These are phyloP conservation scores for Phytophthora syringae DNA, from an alignment of 352 stramenopile genomes.

Conservation along the genomic window DNA sequence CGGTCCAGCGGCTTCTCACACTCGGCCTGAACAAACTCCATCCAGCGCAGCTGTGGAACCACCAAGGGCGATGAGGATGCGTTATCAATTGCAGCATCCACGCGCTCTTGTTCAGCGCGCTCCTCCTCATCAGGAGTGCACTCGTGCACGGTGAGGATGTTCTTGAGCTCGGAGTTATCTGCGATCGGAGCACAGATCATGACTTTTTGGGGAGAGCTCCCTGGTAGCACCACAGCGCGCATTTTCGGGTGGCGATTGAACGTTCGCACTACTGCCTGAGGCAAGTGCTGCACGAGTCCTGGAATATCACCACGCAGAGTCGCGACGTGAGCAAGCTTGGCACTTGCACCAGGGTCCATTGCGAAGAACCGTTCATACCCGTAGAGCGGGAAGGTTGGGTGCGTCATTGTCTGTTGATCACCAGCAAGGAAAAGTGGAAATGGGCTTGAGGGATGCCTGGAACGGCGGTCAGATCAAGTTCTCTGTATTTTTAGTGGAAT, in stretches of 20 bases:
- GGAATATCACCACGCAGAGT: conserved; percentile 54
- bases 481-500: conserved; percentile 33
- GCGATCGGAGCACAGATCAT: conserved; percentile 59
- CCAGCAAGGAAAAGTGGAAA: conserved; percentile 15
- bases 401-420: conserved; percentile 24
- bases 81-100: conserved; percentile 21
- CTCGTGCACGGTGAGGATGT: conserved; percentile 37
- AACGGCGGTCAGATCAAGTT: conserved; percentile 4
- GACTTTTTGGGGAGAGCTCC: conserved; percentile 48
- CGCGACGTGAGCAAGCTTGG: conserved; percentile 58
- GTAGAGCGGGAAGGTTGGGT: conserved; percentile 56
- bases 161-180: conserved; percentile 50
- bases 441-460: background rate
- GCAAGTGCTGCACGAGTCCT: conserved; percentile 43
- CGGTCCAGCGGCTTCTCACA: conserved; percentile 53
- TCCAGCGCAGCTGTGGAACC: conserved; percentile 35
- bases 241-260: conserved; percentile 73
- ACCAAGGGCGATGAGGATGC: background rate
- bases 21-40: conserved; percentile 49
- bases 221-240: conserved; percentile 48
- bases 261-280: conserved; percentile 48
- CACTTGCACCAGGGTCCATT: conserved; percentile 52
- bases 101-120: conserved; percentile 32
- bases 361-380: conserved; percentile 77
- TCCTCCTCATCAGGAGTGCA: conserved; percentile 34